Percentiles rank a stretch among this genome's conserved stretches.
These are phyloP conservation scores for Thelephora aurantiotincta DNA, from an alignment of 768 basidiomycete species.

Conservation along the genomic window DNA sequence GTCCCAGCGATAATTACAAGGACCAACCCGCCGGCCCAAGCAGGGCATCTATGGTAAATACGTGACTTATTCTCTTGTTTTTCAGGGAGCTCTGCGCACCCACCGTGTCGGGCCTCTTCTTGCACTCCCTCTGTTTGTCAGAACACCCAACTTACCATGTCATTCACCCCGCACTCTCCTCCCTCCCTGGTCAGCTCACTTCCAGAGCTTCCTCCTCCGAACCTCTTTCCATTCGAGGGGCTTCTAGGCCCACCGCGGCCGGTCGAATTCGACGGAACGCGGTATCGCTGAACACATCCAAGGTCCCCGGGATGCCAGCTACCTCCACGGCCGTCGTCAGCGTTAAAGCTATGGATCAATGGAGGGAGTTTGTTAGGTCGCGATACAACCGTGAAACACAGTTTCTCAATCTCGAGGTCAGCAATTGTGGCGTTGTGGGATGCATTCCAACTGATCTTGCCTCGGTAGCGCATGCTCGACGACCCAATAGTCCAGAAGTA, in stretches of 20 bases:
- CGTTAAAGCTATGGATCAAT: conserved; percentile 42
- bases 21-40: conserved; percentile 33
- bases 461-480: conserved; percentile 52
- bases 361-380: conserved; percentile 60
- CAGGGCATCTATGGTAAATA: conserved; percentile 58
- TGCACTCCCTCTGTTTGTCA: conserved; percentile 17
- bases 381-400: conserved; percentile 57
- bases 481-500: conserved; percentile 67
- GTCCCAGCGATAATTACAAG: conserved; percentile 39
- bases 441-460: not conserved
- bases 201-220: conserved; percentile 30
- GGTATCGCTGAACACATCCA: conserved; percentile 16
- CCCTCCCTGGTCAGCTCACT: conserved; percentile 22
- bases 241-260: conserved; percentile 31
- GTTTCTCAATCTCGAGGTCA: conserved; percentile 75
- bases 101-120: conserved; percentile 8
- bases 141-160: conserved; percentile 25
- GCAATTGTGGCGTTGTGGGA: conserved; percentile 13
- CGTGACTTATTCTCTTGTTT: conserved; percentile 19
- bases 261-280: conserved; percentile 51
- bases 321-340: conserved; percentile 9
- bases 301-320: conserved; percentile 1
- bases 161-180: conserved; percentile 25
- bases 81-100: conserved; percentile 9
- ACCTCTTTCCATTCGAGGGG: conserved; percentile 53